Percentiles rank a stretch among this genome's conserved stretches.
Conservation (phyloP, 805 yeast species). For the Metschnikowia borealis region DNA sequence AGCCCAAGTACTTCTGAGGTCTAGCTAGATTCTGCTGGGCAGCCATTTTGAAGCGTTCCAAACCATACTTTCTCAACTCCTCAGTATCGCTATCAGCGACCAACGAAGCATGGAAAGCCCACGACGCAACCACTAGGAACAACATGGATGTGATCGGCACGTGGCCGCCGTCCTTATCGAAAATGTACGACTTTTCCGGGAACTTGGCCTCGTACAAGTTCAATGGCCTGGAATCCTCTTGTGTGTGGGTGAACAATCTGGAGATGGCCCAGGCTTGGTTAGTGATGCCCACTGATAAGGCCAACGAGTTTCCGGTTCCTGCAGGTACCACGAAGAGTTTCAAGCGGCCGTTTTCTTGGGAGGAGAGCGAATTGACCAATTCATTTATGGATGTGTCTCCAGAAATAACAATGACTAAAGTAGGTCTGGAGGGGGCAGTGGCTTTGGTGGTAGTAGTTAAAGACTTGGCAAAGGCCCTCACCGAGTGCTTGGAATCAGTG, state of each 20-base stretch:
- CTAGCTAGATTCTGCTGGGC: slow-evolving; percentile 50
- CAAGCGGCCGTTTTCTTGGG: slow-evolving; percentile 8
- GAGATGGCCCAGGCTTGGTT: slow-evolving; percentile 28
- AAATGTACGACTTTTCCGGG: slow-evolving; percentile 29
- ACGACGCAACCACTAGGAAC: slow-evolving; percentile 65
- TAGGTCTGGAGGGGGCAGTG: not conserved
- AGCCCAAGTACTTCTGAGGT: slow-evolving; percentile 52
- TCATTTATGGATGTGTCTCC: slow-evolving; percentile 88
- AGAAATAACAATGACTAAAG: slow-evolving; percentile 59
- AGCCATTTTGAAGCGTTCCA: slow-evolving; percentile 65
- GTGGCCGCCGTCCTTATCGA: slow-evolving; percentile 19
- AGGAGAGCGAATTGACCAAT: slow-evolving; percentile 51
- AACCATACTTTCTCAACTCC: slow-evolving; percentile 60
- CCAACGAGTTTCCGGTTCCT: slow-evolving; percentile 86
- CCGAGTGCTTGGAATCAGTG: slow-evolving; percentile 39
- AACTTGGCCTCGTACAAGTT: slow-evolving; percentile 43
- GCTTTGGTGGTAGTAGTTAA: slow-evolving; percentile 16
- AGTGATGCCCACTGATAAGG: slow-evolving; percentile 51
- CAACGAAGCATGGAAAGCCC: slow-evolving; percentile 84
- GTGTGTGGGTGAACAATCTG: slow-evolving; percentile 29
- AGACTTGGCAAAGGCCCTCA: slow-evolving; percentile 35
- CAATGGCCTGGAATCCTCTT: slow-evolving; percentile 27
- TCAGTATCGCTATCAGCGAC: slow-evolving; percentile 77
- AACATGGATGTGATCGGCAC: slow-evolving; percentile 15
- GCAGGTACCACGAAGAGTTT: slow-evolving; percentile 52